Conservation (phyloP, 495 filamentous ascomycete genomes). For the Paragyromitra xinjiangensis region DNA sequence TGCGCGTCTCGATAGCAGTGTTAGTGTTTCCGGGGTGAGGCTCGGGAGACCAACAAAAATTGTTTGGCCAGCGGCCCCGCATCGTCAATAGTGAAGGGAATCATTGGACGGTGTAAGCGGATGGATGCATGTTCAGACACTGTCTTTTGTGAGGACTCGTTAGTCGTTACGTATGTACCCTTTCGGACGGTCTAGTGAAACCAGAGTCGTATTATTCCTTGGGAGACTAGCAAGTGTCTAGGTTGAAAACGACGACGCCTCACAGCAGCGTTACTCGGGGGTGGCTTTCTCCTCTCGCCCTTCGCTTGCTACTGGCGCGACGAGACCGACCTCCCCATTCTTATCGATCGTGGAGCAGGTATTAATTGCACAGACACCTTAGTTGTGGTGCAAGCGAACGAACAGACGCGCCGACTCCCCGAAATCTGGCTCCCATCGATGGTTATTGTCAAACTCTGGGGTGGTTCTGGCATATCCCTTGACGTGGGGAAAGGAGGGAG, state of each 20-base stretch:
- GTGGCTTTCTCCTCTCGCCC: background rate
- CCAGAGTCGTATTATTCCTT: conserved; percentile 30
- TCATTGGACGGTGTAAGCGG: conserved; percentile 29
- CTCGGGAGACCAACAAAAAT: conserved; percentile 22
- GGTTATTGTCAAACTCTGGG: conserved; percentile 28
- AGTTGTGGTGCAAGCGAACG: conserved; percentile 7
- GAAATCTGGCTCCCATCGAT: conserved; percentile 20
- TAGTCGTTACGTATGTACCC: conserved; percentile 40
- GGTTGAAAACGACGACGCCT: conserved; percentile 12
- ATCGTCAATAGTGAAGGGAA: conserved; percentile 4
- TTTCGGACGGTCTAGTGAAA: conserved; percentile 31
- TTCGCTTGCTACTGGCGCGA: conserved; percentile 14
- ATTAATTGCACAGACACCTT: conserved; percentile 42
- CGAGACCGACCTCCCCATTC: background rate
- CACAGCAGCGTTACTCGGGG: conserved; percentile 26
- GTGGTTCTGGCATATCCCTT: conserved; percentile 15
- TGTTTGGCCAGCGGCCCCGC: conserved; percentile 37
- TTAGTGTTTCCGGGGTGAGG: conserved; percentile 20
- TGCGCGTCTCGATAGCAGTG: conserved; percentile 19
- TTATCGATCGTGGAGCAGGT: conserved; percentile 25
- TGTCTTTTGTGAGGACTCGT: conserved; percentile 20
- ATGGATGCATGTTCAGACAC: conserved; percentile 24
- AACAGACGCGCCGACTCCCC: conserved; percentile 34
- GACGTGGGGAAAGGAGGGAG: conserved; percentile 30
- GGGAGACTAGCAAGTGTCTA: conserved; percentile 29